Evolutionary conservation across 192 early-diverging fungal genomes (phyloP).

Genomic region (Podila horticola): DNA sequence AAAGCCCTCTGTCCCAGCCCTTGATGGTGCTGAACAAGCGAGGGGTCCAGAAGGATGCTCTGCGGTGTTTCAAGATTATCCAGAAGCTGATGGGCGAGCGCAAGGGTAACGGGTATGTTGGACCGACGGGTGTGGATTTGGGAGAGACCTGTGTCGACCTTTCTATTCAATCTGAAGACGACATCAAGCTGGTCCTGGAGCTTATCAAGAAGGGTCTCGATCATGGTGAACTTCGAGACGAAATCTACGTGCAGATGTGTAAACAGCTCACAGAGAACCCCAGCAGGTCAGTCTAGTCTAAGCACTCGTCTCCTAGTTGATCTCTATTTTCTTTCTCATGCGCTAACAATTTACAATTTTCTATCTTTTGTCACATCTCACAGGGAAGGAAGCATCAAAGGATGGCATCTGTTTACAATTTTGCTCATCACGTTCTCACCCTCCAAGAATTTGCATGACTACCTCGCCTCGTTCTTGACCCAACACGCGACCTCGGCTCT

Average conservation of each 20-base stretch:
- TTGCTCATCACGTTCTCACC: constrained; percentile 90
- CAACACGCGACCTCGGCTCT: constrained; percentile 65
- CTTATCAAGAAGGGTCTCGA: constrained; percentile 82
- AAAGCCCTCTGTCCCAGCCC: constrained; percentile 79
- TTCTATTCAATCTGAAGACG: constrained; percentile 47
- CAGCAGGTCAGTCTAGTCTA: constrained; percentile 52
- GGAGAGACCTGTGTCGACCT: constrained; percentile 52
- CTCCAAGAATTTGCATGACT: constrained; percentile 87
- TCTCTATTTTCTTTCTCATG: background rate
- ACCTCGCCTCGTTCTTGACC: constrained; percentile 81
- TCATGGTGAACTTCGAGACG: constrained; percentile 85
- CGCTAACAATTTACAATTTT: background rate
- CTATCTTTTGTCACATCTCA: background rate
- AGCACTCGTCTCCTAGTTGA: background rate
- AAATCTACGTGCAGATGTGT: constrained; percentile 94
- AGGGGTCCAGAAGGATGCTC: constrained; percentile 86
- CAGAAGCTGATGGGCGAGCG: constrained; percentile 88
- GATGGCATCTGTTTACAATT: constrained; percentile 89
- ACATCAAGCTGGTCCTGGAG: constrained; percentile 75
- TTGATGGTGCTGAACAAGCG: constrained; percentile 83
- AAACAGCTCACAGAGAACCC: constrained; percentile 89
- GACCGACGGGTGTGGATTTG: constrained; percentile 39
- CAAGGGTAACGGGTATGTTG: constrained; percentile 48
- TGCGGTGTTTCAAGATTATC: constrained; percentile 85
- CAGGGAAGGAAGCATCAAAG: constrained; percentile 75